These are phyloP conservation scores for Lactarius quietus DNA, from an alignment of 768 basidiomycete species.

Conservation along the genomic window DNA sequence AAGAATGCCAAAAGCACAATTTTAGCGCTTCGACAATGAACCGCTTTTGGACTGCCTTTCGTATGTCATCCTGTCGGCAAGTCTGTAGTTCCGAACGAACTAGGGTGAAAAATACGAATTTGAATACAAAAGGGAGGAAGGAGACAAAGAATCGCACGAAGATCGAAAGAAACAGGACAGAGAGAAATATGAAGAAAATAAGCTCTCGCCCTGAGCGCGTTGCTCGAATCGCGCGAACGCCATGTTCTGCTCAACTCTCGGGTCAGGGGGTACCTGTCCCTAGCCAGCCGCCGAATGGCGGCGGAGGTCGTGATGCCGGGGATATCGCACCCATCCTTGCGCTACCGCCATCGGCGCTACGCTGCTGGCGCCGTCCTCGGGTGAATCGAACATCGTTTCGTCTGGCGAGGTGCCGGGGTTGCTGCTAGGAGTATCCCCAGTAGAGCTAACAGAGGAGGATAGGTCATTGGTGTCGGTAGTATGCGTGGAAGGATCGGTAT, in stretches of 20 bases:
- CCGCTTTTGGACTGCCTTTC: neutral
- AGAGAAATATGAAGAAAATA: neutral
- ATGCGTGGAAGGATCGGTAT: slow-evolving; percentile 15
- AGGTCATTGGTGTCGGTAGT: slow-evolving; percentile 38
- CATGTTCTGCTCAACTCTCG: slow-evolving; percentile 82
- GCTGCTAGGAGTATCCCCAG: slow-evolving; percentile 8
- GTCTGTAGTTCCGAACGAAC: neutral
- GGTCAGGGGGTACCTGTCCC: slow-evolving; percentile 41
- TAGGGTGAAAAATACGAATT: no score
- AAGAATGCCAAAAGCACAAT: neutral
- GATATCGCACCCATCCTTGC: slow-evolving; percentile 32
- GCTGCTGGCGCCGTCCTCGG: slow-evolving; percentile 46
- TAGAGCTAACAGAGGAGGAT: neutral
- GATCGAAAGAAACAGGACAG: no score
- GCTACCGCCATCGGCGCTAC: slow-evolving; percentile 24
- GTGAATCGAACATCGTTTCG: slow-evolving; percentile 37
- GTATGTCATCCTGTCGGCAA: neutral
- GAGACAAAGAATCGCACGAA: neutral
- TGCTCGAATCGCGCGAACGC: slow-evolving; percentile 62
- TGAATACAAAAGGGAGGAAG: neutral
- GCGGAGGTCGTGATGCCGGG: slow-evolving; percentile 38
- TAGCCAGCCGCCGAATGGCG: slow-evolving; percentile 36
- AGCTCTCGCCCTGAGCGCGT: slow-evolving; percentile 9
- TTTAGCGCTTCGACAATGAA: neutral
- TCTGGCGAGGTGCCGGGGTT: slow-evolving; percentile 25